phyloP scores from a whole-genome alignment of 176 grass and related monocot genomes.

The Eremochloa ophiuroides region DNA sequence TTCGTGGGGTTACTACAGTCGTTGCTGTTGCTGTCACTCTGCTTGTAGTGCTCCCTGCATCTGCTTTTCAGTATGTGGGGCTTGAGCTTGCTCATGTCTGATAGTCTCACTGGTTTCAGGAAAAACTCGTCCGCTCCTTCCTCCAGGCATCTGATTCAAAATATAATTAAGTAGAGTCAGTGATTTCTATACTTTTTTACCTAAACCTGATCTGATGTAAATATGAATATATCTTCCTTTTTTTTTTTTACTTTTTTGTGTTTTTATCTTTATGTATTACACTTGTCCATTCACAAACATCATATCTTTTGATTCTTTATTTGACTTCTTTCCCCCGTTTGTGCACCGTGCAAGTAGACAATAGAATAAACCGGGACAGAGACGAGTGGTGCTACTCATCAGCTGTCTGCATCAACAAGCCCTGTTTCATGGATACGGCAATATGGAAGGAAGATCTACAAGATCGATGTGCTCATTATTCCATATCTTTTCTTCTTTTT shows the following conservation, averaged over 20 bases:
- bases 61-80: constrained; percentile 77
- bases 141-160: constrained; percentile 80
- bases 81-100: constrained; percentile 84
- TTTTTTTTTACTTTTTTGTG: background rate
- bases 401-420: constrained; percentile 21
- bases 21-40: constrained; percentile 27
- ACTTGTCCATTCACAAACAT: background rate
- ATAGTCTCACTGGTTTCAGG: constrained; percentile 80
- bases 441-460: constrained; percentile 22
- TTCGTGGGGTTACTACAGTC: constrained; percentile 22
- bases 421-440: constrained; percentile 23
- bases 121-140: constrained; percentile 95
- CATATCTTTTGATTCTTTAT: constrained; percentile 9
- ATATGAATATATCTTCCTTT: background rate
- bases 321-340: background rate
- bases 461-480: constrained; percentile 32
- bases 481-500: constrained; percentile 10
- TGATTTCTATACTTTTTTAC: background rate
- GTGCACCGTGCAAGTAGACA: background rate
- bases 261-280: background rate
- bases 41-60: constrained; percentile 43
- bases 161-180: background rate
- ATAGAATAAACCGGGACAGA: constrained; percentile 23
- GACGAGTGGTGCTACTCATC: constrained; percentile 11
- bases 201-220: too few species aligned